Percentiles rank a stretch among this genome's conserved stretches.
Conservation (phyloP, 2,329 filamentous ascomycete species). For the Dryadomyces quercus-mongolicae region DNA sequence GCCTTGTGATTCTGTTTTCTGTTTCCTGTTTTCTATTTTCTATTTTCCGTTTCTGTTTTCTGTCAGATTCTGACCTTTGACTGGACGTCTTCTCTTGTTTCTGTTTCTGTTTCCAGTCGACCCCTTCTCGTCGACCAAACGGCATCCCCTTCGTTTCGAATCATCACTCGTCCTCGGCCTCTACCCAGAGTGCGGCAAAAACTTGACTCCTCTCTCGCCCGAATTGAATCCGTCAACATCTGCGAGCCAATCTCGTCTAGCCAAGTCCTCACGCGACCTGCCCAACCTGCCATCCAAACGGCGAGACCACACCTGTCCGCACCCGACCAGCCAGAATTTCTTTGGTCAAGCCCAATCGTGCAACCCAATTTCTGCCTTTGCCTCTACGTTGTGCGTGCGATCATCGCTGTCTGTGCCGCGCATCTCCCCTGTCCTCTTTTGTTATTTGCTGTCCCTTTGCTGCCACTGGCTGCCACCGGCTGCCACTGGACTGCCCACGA, state of each 20-base stretch:
- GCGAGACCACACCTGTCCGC: slow-evolving; percentile 1
- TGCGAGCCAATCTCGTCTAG: slow-evolving; percentile 11
- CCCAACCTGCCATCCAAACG: neutral
- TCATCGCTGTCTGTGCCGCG: neutral
- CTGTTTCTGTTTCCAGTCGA: neutral
- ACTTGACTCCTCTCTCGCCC: neutral
- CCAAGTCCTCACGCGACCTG: slow-evolving; percentile 7
- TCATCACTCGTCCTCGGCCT: neutral
- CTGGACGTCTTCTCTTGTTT: neutral
- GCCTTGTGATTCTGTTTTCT: no score
- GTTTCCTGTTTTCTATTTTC: neutral
- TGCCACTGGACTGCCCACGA: neutral
- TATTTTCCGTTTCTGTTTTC: neutral
- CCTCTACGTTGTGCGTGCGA: neutral
- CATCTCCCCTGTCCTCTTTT: neutral
- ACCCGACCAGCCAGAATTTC: slow-evolving; percentile 10
- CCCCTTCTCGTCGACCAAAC: no score
- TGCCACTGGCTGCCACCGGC: neutral
- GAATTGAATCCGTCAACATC: no score
- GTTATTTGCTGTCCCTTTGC: neutral
- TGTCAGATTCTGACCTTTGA: no score
- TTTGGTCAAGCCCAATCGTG: neutral
- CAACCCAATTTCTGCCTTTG: neutral
- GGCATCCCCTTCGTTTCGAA: no score
- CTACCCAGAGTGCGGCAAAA: no score